Evolutionary conservation across 805 yeast genomes (phyloP).

Genomic region (Hanseniaspora vineae): DNA sequence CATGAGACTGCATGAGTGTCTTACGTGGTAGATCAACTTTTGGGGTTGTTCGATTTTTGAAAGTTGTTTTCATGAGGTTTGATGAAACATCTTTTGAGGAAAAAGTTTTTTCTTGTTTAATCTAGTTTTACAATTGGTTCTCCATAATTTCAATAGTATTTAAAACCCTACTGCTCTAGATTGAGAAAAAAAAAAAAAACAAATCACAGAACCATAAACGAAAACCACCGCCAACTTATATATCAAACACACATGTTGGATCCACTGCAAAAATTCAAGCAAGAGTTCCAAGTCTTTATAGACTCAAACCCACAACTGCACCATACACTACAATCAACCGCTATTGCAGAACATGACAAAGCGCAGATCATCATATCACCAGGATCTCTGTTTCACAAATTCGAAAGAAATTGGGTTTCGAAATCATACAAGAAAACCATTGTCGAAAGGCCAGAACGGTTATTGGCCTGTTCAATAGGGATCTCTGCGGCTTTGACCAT

Average conservation of each 20-base stretch:
- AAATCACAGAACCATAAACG: not conserved
- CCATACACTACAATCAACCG: not conserved
- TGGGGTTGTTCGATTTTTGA: too few species aligned
- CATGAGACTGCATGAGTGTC: too few species aligned
- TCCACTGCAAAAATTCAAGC: not conserved
- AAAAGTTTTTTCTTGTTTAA: too few species aligned
- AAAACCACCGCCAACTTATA: not conserved
- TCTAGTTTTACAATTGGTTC: too few species aligned
- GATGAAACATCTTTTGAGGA: too few species aligned
- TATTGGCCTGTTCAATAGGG: conserved; percentile 67
- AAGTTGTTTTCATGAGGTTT: too few species aligned
- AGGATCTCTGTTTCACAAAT: conserved; percentile 54
- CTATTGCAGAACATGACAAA: conserved; percentile 14
- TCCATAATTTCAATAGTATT: too few species aligned
- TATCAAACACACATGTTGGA: not conserved
- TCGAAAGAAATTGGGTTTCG: conserved; percentile 66
- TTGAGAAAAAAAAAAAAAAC: not conserved
- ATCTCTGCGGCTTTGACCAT: conserved; percentile 60
- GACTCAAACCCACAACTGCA: conserved; percentile 3
- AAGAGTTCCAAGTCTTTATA: conserved; percentile 3
- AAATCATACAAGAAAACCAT: conserved; percentile 53
- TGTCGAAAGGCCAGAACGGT: conserved; percentile 73
- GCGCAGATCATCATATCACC: conserved; percentile 59
- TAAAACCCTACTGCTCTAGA: too few species aligned
- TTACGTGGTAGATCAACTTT: too few species aligned